Percentiles rank a stretch among this genome's conserved stretches.
phyloP scores from a whole-genome alignment of 2,329 filamentous ascomycete genomes.

The Colletotrichum sp. region DNA sequence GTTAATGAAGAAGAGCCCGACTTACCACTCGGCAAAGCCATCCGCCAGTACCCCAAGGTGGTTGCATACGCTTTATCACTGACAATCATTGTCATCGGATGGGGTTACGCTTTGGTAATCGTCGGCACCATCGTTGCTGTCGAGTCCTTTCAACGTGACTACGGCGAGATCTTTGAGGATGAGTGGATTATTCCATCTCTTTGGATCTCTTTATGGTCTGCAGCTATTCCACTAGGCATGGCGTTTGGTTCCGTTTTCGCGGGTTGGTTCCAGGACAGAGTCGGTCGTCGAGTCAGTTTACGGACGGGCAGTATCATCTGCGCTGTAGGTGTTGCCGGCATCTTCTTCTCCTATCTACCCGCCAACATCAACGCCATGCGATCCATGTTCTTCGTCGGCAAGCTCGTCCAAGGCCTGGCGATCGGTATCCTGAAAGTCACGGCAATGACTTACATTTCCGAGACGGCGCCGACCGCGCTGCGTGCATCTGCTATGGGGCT shows the following conservation, averaged over 20 bases:
- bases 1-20: conserved; percentile 8
- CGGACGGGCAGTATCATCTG: conserved; percentile 29
- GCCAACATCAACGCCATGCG: conserved; percentile 18
- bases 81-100: conserved; percentile 31
- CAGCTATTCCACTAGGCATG: conserved; percentile 25
- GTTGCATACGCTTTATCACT: conserved; percentile 29
- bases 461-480: conserved; percentile 29
- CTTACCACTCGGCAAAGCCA: conserved; percentile 28
- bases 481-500: conserved; percentile 32
- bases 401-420: conserved; percentile 29
- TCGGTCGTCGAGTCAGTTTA: conserved; percentile 30
- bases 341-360: conserved; percentile 31
- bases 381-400: conserved; percentile 28
- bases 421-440: conserved; percentile 30
- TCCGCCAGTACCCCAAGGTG: conserved; percentile 30
- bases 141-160: conserved; percentile 32
- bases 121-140: conserved; percentile 31
- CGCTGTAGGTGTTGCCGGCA: conserved; percentile 24
- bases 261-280: conserved; percentile 31
- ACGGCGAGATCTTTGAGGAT: conserved; percentile 28
- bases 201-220: conserved; percentile 33
- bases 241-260: conserved; percentile 28
- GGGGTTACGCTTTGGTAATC: conserved; percentile 32
- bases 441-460: conserved; percentile 42
- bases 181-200: conserved; percentile 27